Conservation (phyloP, 2,329 filamentous ascomycete species). For the Eutypella sp. region DNA sequence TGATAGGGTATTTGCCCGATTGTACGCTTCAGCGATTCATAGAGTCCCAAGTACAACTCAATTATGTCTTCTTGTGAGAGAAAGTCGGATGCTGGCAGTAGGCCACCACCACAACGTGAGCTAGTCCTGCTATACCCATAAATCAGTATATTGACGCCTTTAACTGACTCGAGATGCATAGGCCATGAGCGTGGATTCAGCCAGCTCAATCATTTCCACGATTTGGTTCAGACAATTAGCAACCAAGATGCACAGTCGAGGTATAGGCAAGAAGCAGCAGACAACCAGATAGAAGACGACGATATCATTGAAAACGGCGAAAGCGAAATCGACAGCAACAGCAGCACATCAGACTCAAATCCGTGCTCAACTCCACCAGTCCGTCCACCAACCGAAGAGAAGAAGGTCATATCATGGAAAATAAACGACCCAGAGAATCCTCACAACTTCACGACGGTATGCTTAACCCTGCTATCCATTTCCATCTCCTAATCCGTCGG, state of each 20-base stretch:
- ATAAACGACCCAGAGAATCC: slow-evolving; percentile 46
- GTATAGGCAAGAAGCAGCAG: slow-evolving; percentile 37
- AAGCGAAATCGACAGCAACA: slow-evolving; percentile 3
- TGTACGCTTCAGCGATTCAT: no score
- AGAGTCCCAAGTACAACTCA: no score
- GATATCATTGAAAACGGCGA: slow-evolving; percentile 13
- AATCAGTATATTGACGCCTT: background rate
- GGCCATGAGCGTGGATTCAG: slow-evolving; percentile 6
- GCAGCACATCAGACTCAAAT: slow-evolving; percentile 9
- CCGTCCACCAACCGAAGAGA: slow-evolving; percentile 17
- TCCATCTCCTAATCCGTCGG: background rate
- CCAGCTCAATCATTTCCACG: slow-evolving; percentile 13
- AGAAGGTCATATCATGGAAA: slow-evolving; percentile 40
- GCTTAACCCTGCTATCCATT: slow-evolving; percentile 1
- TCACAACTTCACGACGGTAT: slow-evolving; percentile 44
- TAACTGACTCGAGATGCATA: background rate
- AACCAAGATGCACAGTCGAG: slow-evolving; percentile 36
- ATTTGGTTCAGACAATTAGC: slow-evolving; percentile 25
- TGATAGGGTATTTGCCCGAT: no score
- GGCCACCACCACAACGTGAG: background rate
- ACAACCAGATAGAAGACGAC: slow-evolving; percentile 23
- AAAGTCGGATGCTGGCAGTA: background rate
- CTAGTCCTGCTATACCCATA: background rate
- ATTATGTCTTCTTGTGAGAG: no score
- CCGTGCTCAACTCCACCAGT: no score